Evolutionary conservation across 495 filamentous ascomycete species (phyloP).

Genomic region (Cenococcum geophilum): DNA sequence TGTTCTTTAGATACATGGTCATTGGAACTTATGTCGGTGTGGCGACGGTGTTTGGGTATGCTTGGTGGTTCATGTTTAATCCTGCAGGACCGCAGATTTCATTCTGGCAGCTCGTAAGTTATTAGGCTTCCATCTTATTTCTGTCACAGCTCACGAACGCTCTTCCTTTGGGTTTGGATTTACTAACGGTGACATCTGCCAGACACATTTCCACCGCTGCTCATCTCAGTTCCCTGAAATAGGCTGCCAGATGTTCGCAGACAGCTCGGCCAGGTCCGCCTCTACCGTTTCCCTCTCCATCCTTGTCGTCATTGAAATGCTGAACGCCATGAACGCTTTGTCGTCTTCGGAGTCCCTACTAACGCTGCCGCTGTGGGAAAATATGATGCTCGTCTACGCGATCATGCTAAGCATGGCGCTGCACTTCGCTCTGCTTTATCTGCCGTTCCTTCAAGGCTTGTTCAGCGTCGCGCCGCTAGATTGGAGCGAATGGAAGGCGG

Average conservation of each 20-base stretch:
- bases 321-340: conserved; percentile 98
- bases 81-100: conserved; percentile 84
- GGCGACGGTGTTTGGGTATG: conserved; percentile 94
- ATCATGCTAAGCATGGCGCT: conserved; percentile 91
- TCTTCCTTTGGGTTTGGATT: background rate
- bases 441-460: conserved; percentile 76
- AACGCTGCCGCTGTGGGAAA: conserved; percentile 89
- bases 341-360: conserved; percentile 92
- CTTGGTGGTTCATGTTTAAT: conserved; percentile 99
- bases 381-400: conserved; percentile 95
- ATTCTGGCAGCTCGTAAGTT: conserved; percentile 74
- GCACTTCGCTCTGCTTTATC: conserved; percentile 92
- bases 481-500: conserved; percentile 88
- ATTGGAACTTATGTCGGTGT: conserved; percentile 92
- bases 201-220: conserved; percentile 92
- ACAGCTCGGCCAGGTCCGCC: conserved; percentile 82
- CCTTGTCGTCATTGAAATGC: conserved; percentile 98
- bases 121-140: background rate
- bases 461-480: conserved; percentile 91
- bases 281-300: conserved; percentile 91
- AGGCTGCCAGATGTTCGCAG: conserved; percentile 89
- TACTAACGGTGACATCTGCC: background rate
- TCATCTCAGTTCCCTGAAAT: conserved; percentile 79
- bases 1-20: conserved; percentile 96
- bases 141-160: background rate